Evolutionary conservation across 371 early-diverging fungal genomes (phyloP), one percentile per base, ranked within the genome.

Genomic region (Zancudomyces culisetae): DNA sequence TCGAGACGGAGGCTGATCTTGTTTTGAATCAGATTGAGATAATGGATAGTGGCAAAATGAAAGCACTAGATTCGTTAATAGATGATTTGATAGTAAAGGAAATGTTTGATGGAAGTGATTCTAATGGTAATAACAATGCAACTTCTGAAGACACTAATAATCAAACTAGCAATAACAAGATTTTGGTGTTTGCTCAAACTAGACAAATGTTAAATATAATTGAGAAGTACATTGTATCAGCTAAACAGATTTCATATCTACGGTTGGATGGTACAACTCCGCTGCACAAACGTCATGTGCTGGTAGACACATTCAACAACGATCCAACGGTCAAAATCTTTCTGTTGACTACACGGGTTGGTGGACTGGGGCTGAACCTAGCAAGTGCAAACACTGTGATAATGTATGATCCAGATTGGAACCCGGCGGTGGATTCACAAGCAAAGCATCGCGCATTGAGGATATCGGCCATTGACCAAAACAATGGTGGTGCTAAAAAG

Each of bases 351-450:
- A 98, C 99, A 39, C 87, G 86, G 57, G 95, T 93, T 1, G 99
- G 98, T 19, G 98, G 98, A 0, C 69, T 98, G 18, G 99, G 99
- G 0, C 72, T 97, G 39, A 98, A 98, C 58, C 70, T 98, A 47
- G 90, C 89, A 1, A 91, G 93, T 0, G 98, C 98, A 0, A 77
- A 93, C 61, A 77, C 94, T 2, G 87, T 98, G 2, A 79, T 98
- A n/a, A 78, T 98, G 27, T 97, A 76, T 73, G 97, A 97, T 74
- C 97, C 98, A 1, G 98, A 96, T 61, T 97, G 97, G 98, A 98
- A 98, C 60, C 98, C 98, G 3, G 88, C 93, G 1, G 88, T 89
- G 10, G 99, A 98, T 68, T 74, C 82, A 30, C 98, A 98, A 61
- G 97, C 98, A 2, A 75, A 93, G 49, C 95, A 97, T 68, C 80